Evolutionary conservation across 1,284 basidiomycete genomes (phyloP), one percentile per base, ranked within the genome.

Genomic region (Heterobasidion occidentale): DNA sequence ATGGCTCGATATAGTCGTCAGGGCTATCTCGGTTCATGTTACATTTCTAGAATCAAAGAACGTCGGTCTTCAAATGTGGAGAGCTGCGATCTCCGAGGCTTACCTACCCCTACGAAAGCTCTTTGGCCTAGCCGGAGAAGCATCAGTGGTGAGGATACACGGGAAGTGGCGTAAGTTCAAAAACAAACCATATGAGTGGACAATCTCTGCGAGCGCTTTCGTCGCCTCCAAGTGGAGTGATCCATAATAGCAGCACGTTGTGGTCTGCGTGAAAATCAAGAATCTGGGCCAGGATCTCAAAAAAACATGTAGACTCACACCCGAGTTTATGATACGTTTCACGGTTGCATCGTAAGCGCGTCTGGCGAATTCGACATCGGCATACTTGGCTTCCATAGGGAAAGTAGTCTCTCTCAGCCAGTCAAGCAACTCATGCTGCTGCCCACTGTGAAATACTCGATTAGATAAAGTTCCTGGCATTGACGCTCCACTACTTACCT

Each of bases 211-310:
- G 1, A 98, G 81, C 38, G 83, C 74, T 70, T 90, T 91, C 9
- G 91, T 92, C 0, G 88, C 82, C 59, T 90, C 87, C 17, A 88
- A 72, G 70, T 99, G 93, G 6, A 96, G 70, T 0, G 87, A 89
- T 11, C 85, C 91, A 68, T 93, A 98, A 71, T 97, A 97, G 69
- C 92, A 96, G 62, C 88, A 92, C 0, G 94, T 97, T 0, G 94
- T 96, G 0, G 94, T 97, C 91, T 93, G 61, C n/a, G 20, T 27
- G 14, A 15, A 49, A 12, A 12, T 17, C 12, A 3, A 17, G 12
- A 44, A 53, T 36, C 17, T 17, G 35, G 42, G 52, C 54, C 17
- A 51, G 60, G 36, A 51, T 56, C 11, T 45, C 53, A 33, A n/a
- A 46, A 46, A 53, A 50, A 45, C 46, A 7, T 42, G 35, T 27